Conservation (phyloP, 495 filamentous ascomycete species). For the Neurospora sp. region DNA sequence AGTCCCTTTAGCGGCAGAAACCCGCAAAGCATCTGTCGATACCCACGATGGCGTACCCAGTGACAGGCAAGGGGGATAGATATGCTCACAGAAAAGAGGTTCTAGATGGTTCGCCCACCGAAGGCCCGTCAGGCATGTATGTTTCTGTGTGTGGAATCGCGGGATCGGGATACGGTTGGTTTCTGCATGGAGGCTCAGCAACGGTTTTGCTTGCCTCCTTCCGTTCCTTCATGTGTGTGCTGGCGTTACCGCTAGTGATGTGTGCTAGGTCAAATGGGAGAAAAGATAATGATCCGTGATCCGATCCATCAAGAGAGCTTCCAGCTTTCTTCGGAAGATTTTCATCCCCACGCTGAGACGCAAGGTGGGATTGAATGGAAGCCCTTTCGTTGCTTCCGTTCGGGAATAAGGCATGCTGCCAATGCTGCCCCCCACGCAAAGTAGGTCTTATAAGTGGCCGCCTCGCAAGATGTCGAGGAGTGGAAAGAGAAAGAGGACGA, state of each 20-base stretch:
- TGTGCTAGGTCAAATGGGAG: not conserved
- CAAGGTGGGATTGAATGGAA: not conserved
- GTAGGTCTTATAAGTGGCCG: not conserved
- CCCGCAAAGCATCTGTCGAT: not conserved
- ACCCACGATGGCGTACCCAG: not conserved
- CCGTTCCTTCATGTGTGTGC: not conserved
- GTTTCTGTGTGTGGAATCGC: not conserved
- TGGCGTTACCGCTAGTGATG: not conserved
- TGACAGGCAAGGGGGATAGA: not conserved
- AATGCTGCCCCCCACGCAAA: not conserved
- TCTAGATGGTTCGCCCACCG: not conserved
- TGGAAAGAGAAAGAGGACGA: not conserved
- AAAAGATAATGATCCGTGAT: not conserved
- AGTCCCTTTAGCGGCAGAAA: not conserved
- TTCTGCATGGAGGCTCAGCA: not conserved
- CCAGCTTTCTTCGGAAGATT: not conserved
- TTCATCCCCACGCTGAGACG: not conserved
- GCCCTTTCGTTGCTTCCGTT: not conserved
- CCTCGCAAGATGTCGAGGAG: not conserved
- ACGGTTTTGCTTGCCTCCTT: not conserved
- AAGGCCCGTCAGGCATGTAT: not conserved
- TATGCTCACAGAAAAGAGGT: not conserved
- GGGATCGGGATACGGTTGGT: not conserved
- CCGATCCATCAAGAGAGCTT: not conserved
- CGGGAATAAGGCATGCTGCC: not conserved